A percentile compares a stretch with the other conserved stretches of the same genome.
Evolutionary conservation across 148 eudicot genomes (phyloP).

Genomic region (Diospyros lotus): DNA sequence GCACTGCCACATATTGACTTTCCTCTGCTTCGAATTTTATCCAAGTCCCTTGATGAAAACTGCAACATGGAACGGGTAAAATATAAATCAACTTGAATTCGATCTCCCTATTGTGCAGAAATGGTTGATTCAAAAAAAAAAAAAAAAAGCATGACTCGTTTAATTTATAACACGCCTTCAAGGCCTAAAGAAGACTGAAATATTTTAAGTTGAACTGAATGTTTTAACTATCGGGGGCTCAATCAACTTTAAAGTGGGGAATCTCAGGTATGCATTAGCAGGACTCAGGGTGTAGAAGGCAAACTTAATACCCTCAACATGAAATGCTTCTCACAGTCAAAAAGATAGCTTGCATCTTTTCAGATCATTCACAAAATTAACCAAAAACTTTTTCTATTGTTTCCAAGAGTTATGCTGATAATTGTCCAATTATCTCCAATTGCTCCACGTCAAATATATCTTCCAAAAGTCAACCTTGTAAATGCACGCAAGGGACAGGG

Average conservation of each 20-base stretch:
- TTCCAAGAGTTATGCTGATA: background rate
- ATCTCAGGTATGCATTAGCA: background rate
- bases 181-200: no score
- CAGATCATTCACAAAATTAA: background rate
- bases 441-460: background rate
- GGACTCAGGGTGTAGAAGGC: background rate
- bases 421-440: background rate
- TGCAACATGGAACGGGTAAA: conserved; percentile 11
- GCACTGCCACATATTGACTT: conserved; percentile 47
- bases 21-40: conserved; percentile 45
- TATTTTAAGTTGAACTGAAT: background rate
- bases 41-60: conserved; percentile 41
- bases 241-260: background rate
- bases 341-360: background rate
- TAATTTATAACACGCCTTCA: no score
- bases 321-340: background rate
- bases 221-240: background rate
- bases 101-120: background rate
- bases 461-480: background rate
- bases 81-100: background rate
- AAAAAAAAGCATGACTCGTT: no score
- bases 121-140: no score
- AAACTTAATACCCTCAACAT: background rate
- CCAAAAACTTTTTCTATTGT: no score
- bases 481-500: no score